Evolutionary conservation across 192 early-diverging fungal species (phyloP), one percentile per base, ranked within the genome.

Genomic region (Linnemannia hyalina): DNA sequence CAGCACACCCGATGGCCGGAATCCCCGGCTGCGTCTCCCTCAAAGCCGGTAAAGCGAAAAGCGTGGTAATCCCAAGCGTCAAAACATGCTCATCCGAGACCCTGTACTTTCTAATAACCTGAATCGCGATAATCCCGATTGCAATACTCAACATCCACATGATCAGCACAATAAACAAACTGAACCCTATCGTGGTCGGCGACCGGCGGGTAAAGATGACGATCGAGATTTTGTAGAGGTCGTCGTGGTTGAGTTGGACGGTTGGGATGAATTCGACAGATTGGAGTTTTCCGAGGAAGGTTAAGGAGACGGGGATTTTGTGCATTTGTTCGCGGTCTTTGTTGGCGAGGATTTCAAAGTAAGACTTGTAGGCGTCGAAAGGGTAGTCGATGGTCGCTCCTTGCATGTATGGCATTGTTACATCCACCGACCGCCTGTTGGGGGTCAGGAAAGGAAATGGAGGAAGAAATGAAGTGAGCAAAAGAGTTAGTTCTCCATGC

Each of bases 81-180:
- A 82, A 80, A 35, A 82, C 78, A 69, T 89, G 82, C 54, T 82
- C 88, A 68, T 89, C 84, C 6, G 82, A 75, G 10, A 78, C 76
- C n/a, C 88, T 49, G 16, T 83, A 73, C 18, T 81, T 78, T 35
- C 80, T 69, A 2, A 81, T 65, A n/a, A 89, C 88, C 41, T 89
- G 88, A 46, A 81, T 88, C 3, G 81, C 79, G 81, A 89, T 87
- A 26, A 89, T 32, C 18, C 81, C 85, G 22, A 89, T 83, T 1
- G 80, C 79, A n/a, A 89, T 70, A 40, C 85, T 83, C 1, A 89
- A 49, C 20, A 82, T 76, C 88, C 88, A 89, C 88, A 89, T 89
- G 23, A 89, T 73, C 49, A 87, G 76, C 23, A 86, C 83, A 44
- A 84, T 87, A 75, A 89, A 89, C 26, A 89, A 49, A 29, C 77